Evolutionary conservation across 306 rosid genomes (phyloP), one percentile per base, ranked within the genome.

Genomic region (Vicia faba): DNA sequence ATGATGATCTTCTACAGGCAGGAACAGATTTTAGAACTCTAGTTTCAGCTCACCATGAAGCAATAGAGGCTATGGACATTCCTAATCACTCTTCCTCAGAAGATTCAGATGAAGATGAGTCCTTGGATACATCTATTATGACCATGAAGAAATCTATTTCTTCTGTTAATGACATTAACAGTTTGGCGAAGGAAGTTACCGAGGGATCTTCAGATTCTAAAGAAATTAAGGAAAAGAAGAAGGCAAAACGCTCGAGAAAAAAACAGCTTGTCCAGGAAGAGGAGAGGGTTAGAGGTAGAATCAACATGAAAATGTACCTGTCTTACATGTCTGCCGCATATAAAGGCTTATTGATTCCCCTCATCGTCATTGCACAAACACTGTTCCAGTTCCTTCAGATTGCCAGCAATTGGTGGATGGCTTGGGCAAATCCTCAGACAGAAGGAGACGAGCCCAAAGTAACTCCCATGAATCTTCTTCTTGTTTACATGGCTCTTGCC

Each of bases 331-430:
- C 95, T 67, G 99, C 96, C 8, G 97, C 99, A 56, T 95, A 95
- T 78, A 95, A 85, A 79, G 99, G 99, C 33, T 68, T 77, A 20
- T 77, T 95, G 78, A 86, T 95, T 79, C 99, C 99, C 8, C 96
- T 80, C 64, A 95, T 95, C 75, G 85, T 95, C 55, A 67, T 86
- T 65, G 96, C 99, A 14, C 99, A 95, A 81, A 19, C 84, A 61
- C 66, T 90, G 28, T 95, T 95, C 85, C 99, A 95, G 78, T 95
- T 95, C 85, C 99, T 95, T 78, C 99, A 95, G 84, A 95, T 95
- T 76, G 95, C 99, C 59, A 90, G 99, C 70, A 95, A 85, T 80
- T 95, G 99, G 99, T 95, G 99, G 99, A 95, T 95, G 99, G 99
- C 99, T 66, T 95, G 97, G 99, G 99, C 97, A 19, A 95, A 95